Evolutionary conservation across 73 alveolate genomes (phyloP).

Genomic region (Tetrahymena elliotti): DNA sequence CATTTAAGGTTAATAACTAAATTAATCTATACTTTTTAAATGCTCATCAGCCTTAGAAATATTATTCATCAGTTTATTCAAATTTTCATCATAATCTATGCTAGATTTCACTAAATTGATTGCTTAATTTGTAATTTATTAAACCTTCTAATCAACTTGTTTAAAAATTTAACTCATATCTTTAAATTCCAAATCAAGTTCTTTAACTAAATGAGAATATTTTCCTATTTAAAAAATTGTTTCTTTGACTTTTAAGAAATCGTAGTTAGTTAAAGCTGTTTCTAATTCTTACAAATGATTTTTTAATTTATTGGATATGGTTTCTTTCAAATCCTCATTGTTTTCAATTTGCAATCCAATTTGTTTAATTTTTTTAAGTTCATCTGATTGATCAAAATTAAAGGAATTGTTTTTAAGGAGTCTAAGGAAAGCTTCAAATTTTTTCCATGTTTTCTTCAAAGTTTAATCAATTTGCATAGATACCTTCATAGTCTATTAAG

Average conservation of each 20-base stretch:
- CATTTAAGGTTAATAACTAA: background rate
- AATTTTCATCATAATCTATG: background rate
- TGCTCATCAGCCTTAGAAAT: background rate
- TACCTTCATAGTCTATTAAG: background rate
- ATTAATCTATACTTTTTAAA: background rate
- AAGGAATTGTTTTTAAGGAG: too few species aligned
- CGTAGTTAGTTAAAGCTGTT: background rate
- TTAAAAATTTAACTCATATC: background rate
- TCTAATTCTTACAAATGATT: background rate
- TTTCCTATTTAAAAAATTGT: too few species aligned
- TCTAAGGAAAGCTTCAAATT: background rate
- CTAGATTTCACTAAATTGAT: background rate
- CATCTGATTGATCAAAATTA: background rate
- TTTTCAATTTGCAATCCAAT: background rate
- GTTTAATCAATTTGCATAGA: background rate
- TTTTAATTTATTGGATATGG: too few species aligned
- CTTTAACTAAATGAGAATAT: too few species aligned
- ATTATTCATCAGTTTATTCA: background rate
- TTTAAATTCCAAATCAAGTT: background rate
- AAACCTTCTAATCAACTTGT: background rate
- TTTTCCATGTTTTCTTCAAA: too few species aligned
- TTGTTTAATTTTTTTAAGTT: background rate
- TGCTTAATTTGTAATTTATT: background rate
- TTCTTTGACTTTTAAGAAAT: background rate
- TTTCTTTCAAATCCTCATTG: background rate